Percentiles rank a stretch among this genome's conserved stretches.
Conservation (phyloP, 2,329 filamentous ascomycete species). For the Aspergillus quadricinctus region DNA sequence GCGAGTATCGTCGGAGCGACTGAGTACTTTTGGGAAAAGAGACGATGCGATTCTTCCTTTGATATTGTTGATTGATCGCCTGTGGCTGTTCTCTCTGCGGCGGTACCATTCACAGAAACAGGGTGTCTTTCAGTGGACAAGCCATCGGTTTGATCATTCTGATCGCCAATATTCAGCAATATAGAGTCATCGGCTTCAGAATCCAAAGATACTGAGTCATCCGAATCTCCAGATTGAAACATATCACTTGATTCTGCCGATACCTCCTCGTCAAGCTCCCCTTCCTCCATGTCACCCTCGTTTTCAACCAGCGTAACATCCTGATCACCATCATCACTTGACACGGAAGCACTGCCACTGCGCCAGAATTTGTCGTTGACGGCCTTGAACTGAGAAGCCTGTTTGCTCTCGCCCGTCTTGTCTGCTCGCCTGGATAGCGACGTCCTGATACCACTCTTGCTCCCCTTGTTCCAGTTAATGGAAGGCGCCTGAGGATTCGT, state of each 20-base stretch:
- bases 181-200: slow-evolving; percentile 41
- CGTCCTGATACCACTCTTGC: slow-evolving; percentile 40
- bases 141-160: slow-evolving; percentile 10
- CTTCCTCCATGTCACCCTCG: slow-evolving; percentile 21
- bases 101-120: neutral
- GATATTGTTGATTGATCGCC: slow-evolving; percentile 11
- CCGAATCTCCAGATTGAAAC: slow-evolving; percentile 24
- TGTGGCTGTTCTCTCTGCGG: neutral
- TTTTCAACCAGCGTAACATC: slow-evolving; percentile 6
- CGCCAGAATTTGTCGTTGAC: slow-evolving; percentile 38
- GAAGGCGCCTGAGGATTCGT: slow-evolving; percentile 23
- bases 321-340: slow-evolving; percentile 13
- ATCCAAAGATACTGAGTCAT: slow-evolving; percentile 27
- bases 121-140: slow-evolving; percentile 13
- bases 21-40: slow-evolving; percentile 32
- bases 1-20: slow-evolving; percentile 30
- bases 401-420: slow-evolving; percentile 11
- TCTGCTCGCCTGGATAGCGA: slow-evolving; percentile 32
- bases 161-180: slow-evolving; percentile 37
- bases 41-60: slow-evolving; percentile 33
- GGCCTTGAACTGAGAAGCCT: slow-evolving; percentile 26
- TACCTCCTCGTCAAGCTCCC: slow-evolving; percentile 23
- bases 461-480: slow-evolving; percentile 44
- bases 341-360: slow-evolving; percentile 31
- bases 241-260: slow-evolving; percentile 9